Conservation (phyloP, 495 filamentous ascomycete species). For the Durotheca rogersii region DNA sequence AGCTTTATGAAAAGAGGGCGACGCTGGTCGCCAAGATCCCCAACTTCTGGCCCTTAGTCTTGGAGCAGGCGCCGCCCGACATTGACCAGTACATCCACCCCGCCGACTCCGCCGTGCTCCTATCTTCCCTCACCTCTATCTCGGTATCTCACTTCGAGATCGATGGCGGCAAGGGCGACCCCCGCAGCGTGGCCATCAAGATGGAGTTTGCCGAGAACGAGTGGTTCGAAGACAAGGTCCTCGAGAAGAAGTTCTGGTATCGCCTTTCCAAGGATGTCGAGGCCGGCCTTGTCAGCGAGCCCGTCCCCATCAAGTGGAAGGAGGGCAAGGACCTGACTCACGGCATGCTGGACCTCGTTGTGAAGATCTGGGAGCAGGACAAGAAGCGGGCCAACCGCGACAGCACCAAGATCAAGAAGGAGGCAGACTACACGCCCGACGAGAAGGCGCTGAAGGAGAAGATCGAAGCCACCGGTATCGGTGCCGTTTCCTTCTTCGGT, state of each 20-base stretch:
- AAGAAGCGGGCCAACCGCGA: slow-evolving; percentile 33
- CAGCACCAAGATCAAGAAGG: slow-evolving; percentile 49
- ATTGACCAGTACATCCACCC: slow-evolving; percentile 83
- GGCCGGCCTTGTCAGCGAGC: slow-evolving; percentile 76
- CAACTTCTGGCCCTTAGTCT: slow-evolving; percentile 86
- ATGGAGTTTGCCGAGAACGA: slow-evolving; percentile 69
- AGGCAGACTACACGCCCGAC: slow-evolving; percentile 48
- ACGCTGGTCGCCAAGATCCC: slow-evolving; percentile 64
- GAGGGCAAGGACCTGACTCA: slow-evolving; percentile 75
- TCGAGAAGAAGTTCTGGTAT: slow-evolving; percentile 90
- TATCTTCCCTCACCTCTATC: slow-evolving; percentile 59
- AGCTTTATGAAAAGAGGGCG: slow-evolving; percentile 73
- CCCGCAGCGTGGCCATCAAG: slow-evolving; percentile 62
- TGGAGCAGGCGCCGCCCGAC: slow-evolving; percentile 78
- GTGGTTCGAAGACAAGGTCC: slow-evolving; percentile 67
- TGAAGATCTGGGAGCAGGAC: slow-evolving; percentile 66
- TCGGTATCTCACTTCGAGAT: slow-evolving; percentile 77
- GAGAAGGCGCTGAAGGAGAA: slow-evolving; percentile 53
- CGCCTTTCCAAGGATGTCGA: slow-evolving; percentile 65
- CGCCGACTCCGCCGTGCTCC: slow-evolving; percentile 67
- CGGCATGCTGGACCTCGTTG: slow-evolving; percentile 71
- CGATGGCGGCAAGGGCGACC: slow-evolving; percentile 57
- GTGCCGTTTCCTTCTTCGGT: slow-evolving; percentile 75
- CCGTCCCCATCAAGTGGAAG: slow-evolving; percentile 87
- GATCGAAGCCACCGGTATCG: slow-evolving; percentile 58